These are phyloP conservation scores for Naegleria fowleri DNA, from an alignment of 208 protist species.

Conservation along the genomic window DNA sequence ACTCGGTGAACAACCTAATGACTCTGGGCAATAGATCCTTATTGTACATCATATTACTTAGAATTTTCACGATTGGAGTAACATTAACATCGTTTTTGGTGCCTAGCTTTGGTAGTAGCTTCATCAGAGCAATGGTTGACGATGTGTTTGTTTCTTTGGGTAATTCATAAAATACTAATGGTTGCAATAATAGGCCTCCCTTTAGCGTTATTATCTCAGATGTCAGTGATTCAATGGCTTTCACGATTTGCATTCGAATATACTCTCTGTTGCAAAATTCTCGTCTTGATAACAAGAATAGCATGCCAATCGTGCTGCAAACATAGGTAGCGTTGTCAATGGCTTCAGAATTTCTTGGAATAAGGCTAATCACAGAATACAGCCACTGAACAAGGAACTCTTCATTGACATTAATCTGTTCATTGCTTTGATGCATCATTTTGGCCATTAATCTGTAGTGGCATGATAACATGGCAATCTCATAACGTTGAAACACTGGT, in stretches of 20 bases:
- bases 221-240: neutral
- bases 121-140: neutral
- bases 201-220: neutral
- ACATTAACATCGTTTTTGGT: neutral
- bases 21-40: neutral
- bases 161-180: constrained; percentile 20
- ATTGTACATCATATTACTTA: neutral
- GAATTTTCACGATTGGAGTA: neutral
- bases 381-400: neutral
- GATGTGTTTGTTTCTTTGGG: neutral
- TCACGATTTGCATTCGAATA: neutral
- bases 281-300: neutral
- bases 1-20: neutral
- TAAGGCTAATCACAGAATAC: neutral
- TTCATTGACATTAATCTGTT: neutral
- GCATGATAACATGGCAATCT: neutral
- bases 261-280: neutral
- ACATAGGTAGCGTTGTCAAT: neutral
- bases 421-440: neutral
- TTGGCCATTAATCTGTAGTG: neutral
- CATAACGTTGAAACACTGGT: neutral
- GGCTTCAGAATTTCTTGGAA: neutral
- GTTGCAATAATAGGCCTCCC: neutral
- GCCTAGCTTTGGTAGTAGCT: neutral
- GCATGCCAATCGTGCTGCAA: neutral